Evolutionary conservation across 2,329 filamentous ascomycete genomes (phyloP).

Genomic region (Nemania diffusa): DNA sequence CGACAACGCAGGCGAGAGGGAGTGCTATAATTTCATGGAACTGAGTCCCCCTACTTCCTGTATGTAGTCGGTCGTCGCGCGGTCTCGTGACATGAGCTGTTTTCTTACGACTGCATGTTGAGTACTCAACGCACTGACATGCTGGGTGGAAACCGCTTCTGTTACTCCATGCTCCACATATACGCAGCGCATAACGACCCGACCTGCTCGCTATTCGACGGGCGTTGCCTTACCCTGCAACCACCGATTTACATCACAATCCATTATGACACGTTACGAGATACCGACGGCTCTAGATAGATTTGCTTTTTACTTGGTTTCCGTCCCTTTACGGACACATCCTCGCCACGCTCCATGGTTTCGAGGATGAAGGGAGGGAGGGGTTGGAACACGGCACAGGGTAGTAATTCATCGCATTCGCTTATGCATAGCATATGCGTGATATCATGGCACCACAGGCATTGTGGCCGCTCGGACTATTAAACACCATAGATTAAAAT

Average conservation of each 20-base stretch:
- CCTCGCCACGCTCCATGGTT: slow-evolving; percentile 4
- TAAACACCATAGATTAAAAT: slow-evolving; percentile 23
- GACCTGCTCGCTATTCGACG: slow-evolving; percentile 2
- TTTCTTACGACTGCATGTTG: neutral
- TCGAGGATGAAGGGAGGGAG: neutral
- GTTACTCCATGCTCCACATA: slow-evolving; percentile 8
- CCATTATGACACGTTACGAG: slow-evolving; percentile 34
- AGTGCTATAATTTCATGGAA: neutral
- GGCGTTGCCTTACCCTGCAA: neutral
- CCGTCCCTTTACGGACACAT: neutral
- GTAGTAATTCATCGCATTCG: slow-evolving; percentile 14
- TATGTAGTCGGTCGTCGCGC: neutral
- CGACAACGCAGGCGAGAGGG: neutral
- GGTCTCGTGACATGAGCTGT: neutral
- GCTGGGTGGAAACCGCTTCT: neutral
- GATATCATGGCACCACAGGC: slow-evolving; percentile 1
- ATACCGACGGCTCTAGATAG: slow-evolving; percentile 34
- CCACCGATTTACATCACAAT: slow-evolving; percentile 5
- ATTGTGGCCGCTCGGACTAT: slow-evolving; percentile 6
- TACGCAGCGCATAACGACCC: neutral
- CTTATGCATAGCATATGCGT: slow-evolving; percentile 9
- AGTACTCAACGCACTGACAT: neutral
- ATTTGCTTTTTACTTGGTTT: slow-evolving; percentile 23
- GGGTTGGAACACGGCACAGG: slow-evolving; percentile 12
- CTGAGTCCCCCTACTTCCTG: neutral